Evolutionary conservation across 768 basidiomycete species (phyloP), one percentile per base, ranked within the genome.

Genomic region (Trametes villosa): DNA sequence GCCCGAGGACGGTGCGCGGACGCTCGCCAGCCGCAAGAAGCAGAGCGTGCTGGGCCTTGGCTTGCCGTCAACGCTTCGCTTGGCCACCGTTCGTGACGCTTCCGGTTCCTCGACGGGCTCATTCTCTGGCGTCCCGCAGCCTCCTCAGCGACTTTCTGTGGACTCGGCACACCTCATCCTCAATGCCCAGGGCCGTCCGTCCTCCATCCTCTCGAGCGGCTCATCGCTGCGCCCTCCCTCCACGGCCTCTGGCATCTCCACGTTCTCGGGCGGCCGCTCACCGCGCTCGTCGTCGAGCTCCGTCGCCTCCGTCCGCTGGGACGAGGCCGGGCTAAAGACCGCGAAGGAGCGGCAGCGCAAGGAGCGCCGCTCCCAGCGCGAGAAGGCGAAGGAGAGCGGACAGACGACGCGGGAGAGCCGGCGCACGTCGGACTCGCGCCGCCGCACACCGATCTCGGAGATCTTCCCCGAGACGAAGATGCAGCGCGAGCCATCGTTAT

Each of bases 31-130:
- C 0, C 81, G 79, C 68, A 87, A 85, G 81, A 89, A 87, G 68
- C 77, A 79, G 33, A 83, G 82, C 31, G 83, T 86, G 52, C 76
- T 91, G 11, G 88, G 85, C 0, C 71, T 89, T 2, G 87, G 87
- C 0, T 63, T 88, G 17, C 87, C 88, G 0, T 84, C 84, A 1
- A 80, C 65, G 12, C 49, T 67, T 36, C 66, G 62, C 26, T 61
- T 60, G 11, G 42, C 51, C 13, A 66, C 64, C 13, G 52, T 64
- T 9, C 72, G 71, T 49, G 60, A 65, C 31, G 50, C 51, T 12
- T 69, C 70, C 3, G n/a, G 56, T 18, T 58, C 62, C 1, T 53
- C 60, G 4, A 52, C 54, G 4, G 64, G 56, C n/a, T 62, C 65
- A 12, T 47, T 59, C 11, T 40, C 59, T 20, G 62, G 58, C 31